Base-by-base conservation (phyloP, 345 rosid genomes). In the Syzygium aromaticum region DNA sequence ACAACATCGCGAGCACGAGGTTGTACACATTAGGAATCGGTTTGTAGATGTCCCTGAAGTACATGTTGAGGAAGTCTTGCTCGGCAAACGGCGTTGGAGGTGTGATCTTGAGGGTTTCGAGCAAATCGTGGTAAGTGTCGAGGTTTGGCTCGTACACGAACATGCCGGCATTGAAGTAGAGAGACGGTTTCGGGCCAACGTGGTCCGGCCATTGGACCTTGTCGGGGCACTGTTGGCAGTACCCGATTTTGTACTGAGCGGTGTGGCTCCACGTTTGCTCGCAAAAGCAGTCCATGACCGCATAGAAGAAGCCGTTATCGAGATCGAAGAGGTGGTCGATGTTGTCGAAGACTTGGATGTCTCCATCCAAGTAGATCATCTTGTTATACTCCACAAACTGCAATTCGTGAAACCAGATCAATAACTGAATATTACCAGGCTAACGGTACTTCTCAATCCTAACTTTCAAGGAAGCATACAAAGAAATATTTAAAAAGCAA, bases 231-330 rank as follows among this genome's bases (percentile, higher is more conserved):
- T 93, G 94, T 23, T 93, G 94, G 89, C 95, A 91, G 87, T 92
- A 92, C 3, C 95, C 94, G 77, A 93, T 88, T 89, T 90, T 77
- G 86, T 91, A 77, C 87, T 92, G 94, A 3, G 90, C 91, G 38
- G 92, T 87, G 83, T 67, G 89, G 27, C 90, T 78, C 95, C 95
- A 93, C 11, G 90, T 92, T 82, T 89, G 84, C 86, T 93, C 95
- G n/a, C 94, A 93, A 89, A 91, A 92, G 77, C 95, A 93, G 89
- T 92, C 95, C 94, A 89, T 93, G 21, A 90, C 94, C 1, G 92
- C 93, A 27, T 92, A 91, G 30, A 93, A 91, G 54, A 89, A 85
- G 27, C 93, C 91, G 51, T 84, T 87, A 3, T 63, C 51, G 28
- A 84, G 21, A 64, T 92, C 91, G 83, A 91, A 91, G 40, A 92